Percentiles rank a stretch among this genome's conserved stretches.
Evolutionary conservation across 208 protist genomes (phyloP).

Genomic region (Porcisia hertigi): DNA sequence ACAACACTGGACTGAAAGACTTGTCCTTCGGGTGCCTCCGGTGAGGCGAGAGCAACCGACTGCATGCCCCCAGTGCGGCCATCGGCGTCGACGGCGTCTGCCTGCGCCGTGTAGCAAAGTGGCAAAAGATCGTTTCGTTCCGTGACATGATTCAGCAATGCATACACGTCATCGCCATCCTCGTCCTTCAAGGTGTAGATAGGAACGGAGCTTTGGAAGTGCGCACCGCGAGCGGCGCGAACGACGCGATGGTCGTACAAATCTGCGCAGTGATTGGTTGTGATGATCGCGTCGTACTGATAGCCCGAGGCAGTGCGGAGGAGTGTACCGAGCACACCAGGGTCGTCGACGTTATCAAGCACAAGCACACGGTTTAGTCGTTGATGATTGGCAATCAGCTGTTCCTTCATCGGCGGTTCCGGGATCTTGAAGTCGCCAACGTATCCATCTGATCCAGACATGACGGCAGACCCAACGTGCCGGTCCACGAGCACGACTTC

Average conservation of each 20-base stretch:
- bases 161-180: conserved; percentile 88
- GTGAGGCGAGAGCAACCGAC: not conserved
- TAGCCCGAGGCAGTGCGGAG: conserved; percentile 80
- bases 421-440: conserved; percentile 89
- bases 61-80: not conserved
- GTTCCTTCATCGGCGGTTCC: conserved; percentile 74
- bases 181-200: conserved; percentile 86
- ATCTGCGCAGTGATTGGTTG: conserved; percentile 88
- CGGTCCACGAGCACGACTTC: conserved; percentile 70
- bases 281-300: conserved; percentile 88
- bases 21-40: not conserved
- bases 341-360: conserved; percentile 89
- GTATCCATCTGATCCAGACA: conserved; percentile 84
- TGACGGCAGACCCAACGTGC: conserved; percentile 48
- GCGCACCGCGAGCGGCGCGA: conserved; percentile 79
- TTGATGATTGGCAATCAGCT: conserved; percentile 86
- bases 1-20: conserved; percentile 41
- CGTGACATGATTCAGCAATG: conserved; percentile 84
- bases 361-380: conserved; percentile 84
- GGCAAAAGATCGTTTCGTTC: conserved; percentile 79
- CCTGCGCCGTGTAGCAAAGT: conserved; percentile 59
- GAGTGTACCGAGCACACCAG: conserved; percentile 78
- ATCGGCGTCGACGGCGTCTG: conserved; percentile 32
- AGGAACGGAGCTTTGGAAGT: conserved; percentile 83
- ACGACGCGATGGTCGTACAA: conserved; percentile 89